Percentiles rank a stretch among this genome's conserved stretches.
Evolutionary conservation across 208 protist genomes (phyloP).

Genomic region (Leishmania lainsoni): DNA sequence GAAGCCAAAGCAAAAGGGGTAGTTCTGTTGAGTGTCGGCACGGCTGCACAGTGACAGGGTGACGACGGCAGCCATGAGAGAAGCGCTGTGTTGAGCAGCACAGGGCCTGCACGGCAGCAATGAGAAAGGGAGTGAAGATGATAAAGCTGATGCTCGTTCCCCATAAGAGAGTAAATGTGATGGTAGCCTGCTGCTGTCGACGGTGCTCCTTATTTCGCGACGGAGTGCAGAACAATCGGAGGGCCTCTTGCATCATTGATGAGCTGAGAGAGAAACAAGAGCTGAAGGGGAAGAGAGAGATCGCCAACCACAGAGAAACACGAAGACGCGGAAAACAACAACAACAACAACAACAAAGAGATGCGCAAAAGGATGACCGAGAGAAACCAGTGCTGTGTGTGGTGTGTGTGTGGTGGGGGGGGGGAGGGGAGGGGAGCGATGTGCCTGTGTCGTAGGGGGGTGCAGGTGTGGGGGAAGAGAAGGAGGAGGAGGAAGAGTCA

Average conservation of each 20-base stretch:
- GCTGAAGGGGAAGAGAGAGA: not conserved
- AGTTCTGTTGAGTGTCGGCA: slow-evolving; percentile 4
- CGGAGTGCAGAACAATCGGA: slow-evolving; percentile 24
- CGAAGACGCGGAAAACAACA: no score
- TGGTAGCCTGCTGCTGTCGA: slow-evolving; percentile 23
- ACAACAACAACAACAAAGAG: no score
- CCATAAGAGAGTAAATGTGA: slow-evolving; percentile 46
- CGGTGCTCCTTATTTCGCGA: slow-evolving; percentile 23
- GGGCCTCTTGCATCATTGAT: slow-evolving; percentile 12
- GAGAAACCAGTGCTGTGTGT: no score
- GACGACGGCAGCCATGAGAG: slow-evolving; percentile 43
- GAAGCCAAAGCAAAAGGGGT: slow-evolving; percentile 58
- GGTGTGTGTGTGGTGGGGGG: not conserved
- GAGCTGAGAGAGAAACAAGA: not conserved
- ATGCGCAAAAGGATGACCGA: not conserved
- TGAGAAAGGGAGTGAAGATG: slow-evolving; percentile 38
- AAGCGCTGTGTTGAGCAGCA: slow-evolving; percentile 48
- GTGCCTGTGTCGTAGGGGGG: no score
- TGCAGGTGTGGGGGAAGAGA: not conserved
- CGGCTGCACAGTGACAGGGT: slow-evolving; percentile 27
- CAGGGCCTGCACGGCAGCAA: slow-evolving; percentile 49
- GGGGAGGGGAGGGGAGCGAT: no score
- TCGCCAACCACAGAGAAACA: not conserved
- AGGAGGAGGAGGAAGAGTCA: not conserved
- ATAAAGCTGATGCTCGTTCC: slow-evolving; percentile 33